Percentiles rank a stretch among this genome's conserved stretches.
phyloP scores from a whole-genome alignment of 257 asterid species.

The Coffea canephora region DNA sequence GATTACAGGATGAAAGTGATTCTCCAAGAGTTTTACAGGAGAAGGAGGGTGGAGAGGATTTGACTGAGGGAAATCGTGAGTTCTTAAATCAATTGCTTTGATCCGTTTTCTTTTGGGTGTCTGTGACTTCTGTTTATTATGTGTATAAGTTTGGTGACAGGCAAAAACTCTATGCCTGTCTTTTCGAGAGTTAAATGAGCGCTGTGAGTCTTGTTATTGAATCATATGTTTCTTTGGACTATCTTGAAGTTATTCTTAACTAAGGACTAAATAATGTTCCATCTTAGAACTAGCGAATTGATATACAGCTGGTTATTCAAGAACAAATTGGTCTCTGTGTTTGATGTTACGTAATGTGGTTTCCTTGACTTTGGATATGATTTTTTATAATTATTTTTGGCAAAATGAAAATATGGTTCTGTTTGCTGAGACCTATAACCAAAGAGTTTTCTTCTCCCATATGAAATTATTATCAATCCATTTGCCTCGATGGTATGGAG shows the following conservation, averaged over 20 bases:
- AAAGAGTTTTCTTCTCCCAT: background rate
- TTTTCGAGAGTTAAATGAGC: background rate
- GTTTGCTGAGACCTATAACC: background rate
- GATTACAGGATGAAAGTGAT: slow-evolving; percentile 41
- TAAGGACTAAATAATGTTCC: background rate
- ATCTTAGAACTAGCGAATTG: background rate
- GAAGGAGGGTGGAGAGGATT: slow-evolving; percentile 32
- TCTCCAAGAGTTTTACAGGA: slow-evolving; percentile 34
- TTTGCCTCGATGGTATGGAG: background rate
- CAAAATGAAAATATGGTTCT: background rate
- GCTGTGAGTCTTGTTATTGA: background rate
- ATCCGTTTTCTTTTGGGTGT: background rate
- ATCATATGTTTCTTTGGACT: background rate
- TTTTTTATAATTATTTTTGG: background rate
- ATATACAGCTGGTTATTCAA: background rate
- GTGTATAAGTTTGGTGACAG: background rate
- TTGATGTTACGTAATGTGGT: background rate
- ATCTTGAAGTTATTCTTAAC: too few species aligned
- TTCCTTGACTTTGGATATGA: background rate
- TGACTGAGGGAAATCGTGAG: slow-evolving; percentile 57
- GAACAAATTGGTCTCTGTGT: background rate
- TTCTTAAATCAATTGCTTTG: slow-evolving; percentile 11
- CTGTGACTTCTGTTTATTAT: background rate
- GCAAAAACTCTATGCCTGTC: background rate
- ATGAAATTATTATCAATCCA: background rate